phyloP scores from a whole-genome alignment of 176 grass and related monocot species.

The Avena insularis region DNA sequence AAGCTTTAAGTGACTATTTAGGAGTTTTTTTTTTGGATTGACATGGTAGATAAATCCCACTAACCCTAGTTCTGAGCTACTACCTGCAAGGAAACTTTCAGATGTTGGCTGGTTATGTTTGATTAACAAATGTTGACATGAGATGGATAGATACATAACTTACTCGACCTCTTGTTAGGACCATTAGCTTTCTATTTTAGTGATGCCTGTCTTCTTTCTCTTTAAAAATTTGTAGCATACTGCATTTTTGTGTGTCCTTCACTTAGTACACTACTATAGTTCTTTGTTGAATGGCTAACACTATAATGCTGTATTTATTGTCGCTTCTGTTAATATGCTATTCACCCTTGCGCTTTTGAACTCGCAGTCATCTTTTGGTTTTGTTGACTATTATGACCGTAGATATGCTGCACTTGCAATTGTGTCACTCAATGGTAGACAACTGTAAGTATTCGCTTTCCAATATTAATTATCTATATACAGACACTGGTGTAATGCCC shows the following conservation, averaged over 20 bases:
- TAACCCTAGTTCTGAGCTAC: neutral
- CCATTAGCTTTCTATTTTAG: slow-evolving; percentile 8
- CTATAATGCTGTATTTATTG: neutral
- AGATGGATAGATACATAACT: slow-evolving; percentile 13
- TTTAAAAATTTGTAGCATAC: neutral
- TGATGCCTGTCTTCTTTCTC: neutral
- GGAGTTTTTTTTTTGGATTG: neutral
- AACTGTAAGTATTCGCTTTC: slow-evolving; percentile 70
- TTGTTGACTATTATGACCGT: slow-evolving; percentile 98
- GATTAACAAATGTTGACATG: slow-evolving; percentile 18
- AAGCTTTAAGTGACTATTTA: slow-evolving; percentile 21
- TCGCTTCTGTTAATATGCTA: slow-evolving; percentile 19
- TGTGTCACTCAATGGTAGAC: slow-evolving; percentile 85
- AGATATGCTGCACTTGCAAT: slow-evolving; percentile 92
- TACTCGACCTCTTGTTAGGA: neutral
- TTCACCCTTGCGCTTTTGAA: slow-evolving; percentile 12
- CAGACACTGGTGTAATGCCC: slow-evolving; percentile 1
- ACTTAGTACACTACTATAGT: slow-evolving; percentile 27
- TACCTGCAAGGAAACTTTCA: slow-evolving; percentile 9
- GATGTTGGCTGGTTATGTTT: slow-evolving; percentile 2
- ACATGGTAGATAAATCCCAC: slow-evolving; percentile 1
- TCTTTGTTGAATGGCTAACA: slow-evolving; percentile 18
- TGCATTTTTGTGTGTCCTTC: slow-evolving; percentile 25
- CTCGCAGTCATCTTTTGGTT: slow-evolving; percentile 95
- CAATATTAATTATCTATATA: slow-evolving; percentile 24